Evolutionary conservation across 1,284 basidiomycete species (phyloP), one percentile per base, ranked within the genome.

Genomic region (Trametes sp.): DNA sequence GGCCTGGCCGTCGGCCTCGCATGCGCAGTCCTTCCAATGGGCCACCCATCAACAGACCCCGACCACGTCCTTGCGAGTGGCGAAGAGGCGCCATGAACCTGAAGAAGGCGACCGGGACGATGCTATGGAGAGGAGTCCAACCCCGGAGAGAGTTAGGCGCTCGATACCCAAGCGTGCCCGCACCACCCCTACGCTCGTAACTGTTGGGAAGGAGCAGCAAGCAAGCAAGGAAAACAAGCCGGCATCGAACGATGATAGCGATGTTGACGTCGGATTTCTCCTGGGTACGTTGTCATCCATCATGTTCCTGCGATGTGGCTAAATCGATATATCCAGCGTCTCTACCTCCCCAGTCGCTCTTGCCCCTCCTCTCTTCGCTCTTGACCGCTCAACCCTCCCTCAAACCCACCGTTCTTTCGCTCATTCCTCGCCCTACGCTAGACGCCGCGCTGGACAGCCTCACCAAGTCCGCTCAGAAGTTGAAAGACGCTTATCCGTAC

Each of bases 401-500:
- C 49, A 93, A 92, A 73, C 79, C 85, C 1, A 75, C 82, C 7
- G 82, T 94, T 54, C 76, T 94, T 35, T 85, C 87, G 31, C 80
- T 94, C 41, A 92, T 94, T 71, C 92, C 92, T 59, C 85, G 90
- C 24, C 92, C 92, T 10, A 89, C 90, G 3, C 77, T 93, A 57
- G 88, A 92, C 33, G 87, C 83, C 28, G 92, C 90, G 21, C 74
- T 87, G 29, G 84, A 90, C 69, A 86, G 87, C n/a, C 76, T 94
- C 38, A 82, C 83, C 42, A 82, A 82, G 63, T 87, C 89, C 23
- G 84, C 88, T 36, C 87, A 85, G 78, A 89, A 87, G 72, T 81
- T 94, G 42, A 84, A 85, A 52, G 91, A 93, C 59, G 89, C 91
- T 21, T 92, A 91, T 73, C 92, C 92, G 9, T 94, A 92, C 74